Conservation (phyloP, 768 basidiomycete genomes). For the Mycena galopus region DNA sequence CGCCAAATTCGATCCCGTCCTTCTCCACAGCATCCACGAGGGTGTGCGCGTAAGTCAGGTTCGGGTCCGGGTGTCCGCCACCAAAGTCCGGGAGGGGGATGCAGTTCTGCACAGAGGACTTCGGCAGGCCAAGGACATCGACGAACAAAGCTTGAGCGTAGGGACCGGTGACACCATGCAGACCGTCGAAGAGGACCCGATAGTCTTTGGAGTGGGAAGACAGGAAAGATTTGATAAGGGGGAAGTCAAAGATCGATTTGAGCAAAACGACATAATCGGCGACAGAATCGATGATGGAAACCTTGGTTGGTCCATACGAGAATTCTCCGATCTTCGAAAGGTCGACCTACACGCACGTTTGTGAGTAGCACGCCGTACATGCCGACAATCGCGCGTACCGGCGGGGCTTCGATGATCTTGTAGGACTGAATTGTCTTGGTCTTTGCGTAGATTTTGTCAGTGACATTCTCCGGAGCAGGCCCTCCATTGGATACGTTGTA, state of each 20-base stretch:
- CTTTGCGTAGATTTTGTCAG: slow-evolving; percentile 94
- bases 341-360: slow-evolving; percentile 69
- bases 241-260: slow-evolving; percentile 93
- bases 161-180: slow-evolving; percentile 97
- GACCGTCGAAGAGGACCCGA: slow-evolving; percentile 94
- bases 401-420: slow-evolving; percentile 83
- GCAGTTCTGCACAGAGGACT: slow-evolving; percentile 90
- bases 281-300: slow-evolving; percentile 95
- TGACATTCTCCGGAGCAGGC: slow-evolving; percentile 95
- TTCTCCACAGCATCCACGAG: slow-evolving; percentile 94
- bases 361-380: slow-evolving; percentile 16
- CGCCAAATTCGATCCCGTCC: slow-evolving; percentile 90
- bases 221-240: slow-evolving; percentile 91
- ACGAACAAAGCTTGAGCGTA: slow-evolving; percentile 93
- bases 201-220: slow-evolving; percentile 74
- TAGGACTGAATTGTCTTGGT: slow-evolving; percentile 90
- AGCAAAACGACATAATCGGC: slow-evolving; percentile 88
- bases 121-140: slow-evolving; percentile 83
- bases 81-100: slow-evolving; percentile 95
- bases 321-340: slow-evolving; percentile 85
- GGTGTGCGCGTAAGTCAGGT: slow-evolving; percentile 95
- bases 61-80: slow-evolving; percentile 98
- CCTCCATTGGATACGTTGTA: slow-evolving; percentile 99
- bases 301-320: slow-evolving; percentile 84
- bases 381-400: slow-evolving; percentile 62